Evolutionary conservation across 2,329 filamentous ascomycete species (phyloP).

Genomic region (Exserohilum turcica): DNA sequence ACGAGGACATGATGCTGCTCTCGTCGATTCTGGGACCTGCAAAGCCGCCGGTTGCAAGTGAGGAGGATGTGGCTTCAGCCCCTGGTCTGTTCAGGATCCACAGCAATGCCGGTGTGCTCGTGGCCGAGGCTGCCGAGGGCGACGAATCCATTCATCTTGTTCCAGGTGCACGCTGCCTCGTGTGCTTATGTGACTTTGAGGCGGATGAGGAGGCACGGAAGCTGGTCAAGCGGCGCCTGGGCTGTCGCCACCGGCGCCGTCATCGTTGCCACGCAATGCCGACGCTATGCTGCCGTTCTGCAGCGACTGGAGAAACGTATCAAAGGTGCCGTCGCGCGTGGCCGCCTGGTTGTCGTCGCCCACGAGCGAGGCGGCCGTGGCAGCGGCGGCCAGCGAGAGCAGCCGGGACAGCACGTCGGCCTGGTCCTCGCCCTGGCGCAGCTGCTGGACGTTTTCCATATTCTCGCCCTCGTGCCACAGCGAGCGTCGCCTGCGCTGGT

Average conservation of each 20-base stretch:
- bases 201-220: constrained; percentile 64
- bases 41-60: constrained; percentile 70
- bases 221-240: constrained; percentile 51
- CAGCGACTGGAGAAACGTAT: constrained; percentile 66
- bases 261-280: constrained; percentile 54
- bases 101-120: constrained; percentile 46
- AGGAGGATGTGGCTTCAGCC: constrained; percentile 66
- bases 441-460: constrained; percentile 36
- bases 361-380: constrained; percentile 68
- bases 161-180: constrained; percentile 62
- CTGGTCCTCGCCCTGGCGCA: constrained; percentile 63
- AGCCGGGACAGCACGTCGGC: constrained; percentile 66
- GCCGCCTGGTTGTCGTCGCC: constrained; percentile 63
- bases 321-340: constrained; percentile 65
- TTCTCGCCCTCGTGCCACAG: constrained; percentile 44
- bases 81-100: constrained; percentile 64
- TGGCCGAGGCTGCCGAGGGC: constrained; percentile 55
- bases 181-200: constrained; percentile 71
- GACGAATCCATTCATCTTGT: constrained; percentile 35
- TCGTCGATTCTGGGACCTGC: constrained; percentile 70
- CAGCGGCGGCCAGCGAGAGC: constrained; percentile 66
- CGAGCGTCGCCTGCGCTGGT: constrained; percentile 58
- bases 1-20: constrained; percentile 73
- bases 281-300: constrained; percentile 66
- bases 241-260: constrained; percentile 47